Evolutionary conservation across 225 moss, liverwort and hornwort genomes (phyloP), one percentile per base, ranked within the genome.

Genomic region (Bryoerythrophyllum caledonicum): DNA sequence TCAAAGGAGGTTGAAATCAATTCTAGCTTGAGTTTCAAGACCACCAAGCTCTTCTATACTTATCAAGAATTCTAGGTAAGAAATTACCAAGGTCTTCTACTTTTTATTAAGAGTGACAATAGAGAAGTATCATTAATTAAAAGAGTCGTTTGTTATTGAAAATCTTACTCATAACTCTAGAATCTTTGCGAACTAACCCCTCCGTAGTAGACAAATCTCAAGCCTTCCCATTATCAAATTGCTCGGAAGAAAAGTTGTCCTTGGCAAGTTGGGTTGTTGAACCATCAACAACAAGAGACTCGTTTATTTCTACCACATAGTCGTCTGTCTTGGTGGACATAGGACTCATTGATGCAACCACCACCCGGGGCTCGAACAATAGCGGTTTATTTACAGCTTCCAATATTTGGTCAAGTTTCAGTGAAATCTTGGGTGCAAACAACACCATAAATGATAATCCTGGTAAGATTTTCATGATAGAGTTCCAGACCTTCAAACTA

Each of bases 321-420:
- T 62, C 27, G 35, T 44, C 35, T 56, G 16, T 28, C 35, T 44
- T 61, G 8, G 72, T 44, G 26, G 56, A 35, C 13, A 26, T 2
- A 7, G 60, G 4, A 26, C 19, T 75, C 16, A 37, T 17, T n/a
- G 38, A n/a, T 43, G 17, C 48, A 40, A 32, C 44, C 13, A 44
- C 4, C 44, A 44, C 61, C n/a, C 4, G n/a, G n/a, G n/a, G n/a
- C n/a, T n/a, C n/a, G n/a, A n/a, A n/a, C n/a, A n/a, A n/a, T n/a
- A n/a, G 8, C 8, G 23, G 55, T 61, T 46, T 13, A 13, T 56
- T 68, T 27, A 60, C 41, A 81, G 66, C 65, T 41, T 49, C 20
- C 58, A 77, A 37, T 55, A 81, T 20, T 37, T 77, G 64, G 65
- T 74, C 78, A 59, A 82, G 78, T 74, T 78, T 82, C 56, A 21